Evolutionary conservation across 2,329 filamentous ascomycete species (phyloP), one percentile per base, ranked within the genome.

Genomic region (Colletotrichum abscissum): DNA sequence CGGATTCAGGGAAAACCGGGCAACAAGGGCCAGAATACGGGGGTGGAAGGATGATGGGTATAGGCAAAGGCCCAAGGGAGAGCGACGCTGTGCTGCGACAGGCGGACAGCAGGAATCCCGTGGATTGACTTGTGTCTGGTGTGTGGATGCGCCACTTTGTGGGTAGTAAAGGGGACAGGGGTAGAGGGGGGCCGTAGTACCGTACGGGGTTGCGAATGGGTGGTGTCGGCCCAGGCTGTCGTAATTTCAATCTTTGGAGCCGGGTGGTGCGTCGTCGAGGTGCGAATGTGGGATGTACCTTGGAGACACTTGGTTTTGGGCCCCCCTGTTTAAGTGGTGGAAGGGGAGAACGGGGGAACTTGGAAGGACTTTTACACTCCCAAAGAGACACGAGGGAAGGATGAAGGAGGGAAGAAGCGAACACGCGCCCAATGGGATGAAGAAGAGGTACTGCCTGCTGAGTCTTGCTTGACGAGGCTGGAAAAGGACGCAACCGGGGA

Each of bases 1-100:
- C 67, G 69, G 69, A 72, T 72, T 72, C 64, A 72, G 69, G 69
- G 69, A 72, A 67, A 69, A 69, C 63, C 56, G 63, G 54, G 54
- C 52, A 69, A 24, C 56, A 71, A n/a, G 22, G 63, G 68, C 28
- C 63, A 63, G 46, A 67, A 71, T 60, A 71, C 63, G 57, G 69
- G 69, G 65, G 9, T 62, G 30, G 57, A 16, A 52, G 57, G 56
- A n/a, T 60, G 58, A 38, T 49, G 59, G 38, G 14, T 30, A 26
- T 26, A 35, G 24, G 30, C 9, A 22, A 26, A 24, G 30, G 30
- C 30, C 30, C 30, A 33, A 33, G 22, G 33, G 57, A 54, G 64
- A 62, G 26, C 38, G 24, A 42, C 38, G 38, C 33, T 11, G 33
- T 35, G 38, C 38, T 42, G 38, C 16, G 38, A 52, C 59, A 49